A percentile compares a stretch with the other conserved stretches of the same genome.
phyloP scores from a whole-genome alignment of 1,139 yeast genomes.

The Yamadazyma triangularis region DNA sequence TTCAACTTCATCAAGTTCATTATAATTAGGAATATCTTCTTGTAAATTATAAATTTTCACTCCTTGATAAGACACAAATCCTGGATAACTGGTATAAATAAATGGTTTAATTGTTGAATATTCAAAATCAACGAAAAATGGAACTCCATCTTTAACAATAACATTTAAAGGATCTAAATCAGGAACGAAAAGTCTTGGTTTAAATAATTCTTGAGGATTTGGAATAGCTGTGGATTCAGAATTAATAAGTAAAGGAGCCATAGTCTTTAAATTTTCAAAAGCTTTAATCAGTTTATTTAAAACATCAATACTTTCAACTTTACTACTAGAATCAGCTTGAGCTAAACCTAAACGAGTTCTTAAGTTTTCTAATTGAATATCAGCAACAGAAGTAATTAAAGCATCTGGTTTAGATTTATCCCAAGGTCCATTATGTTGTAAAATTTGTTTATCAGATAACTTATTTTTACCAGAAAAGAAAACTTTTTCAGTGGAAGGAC shows the following conservation, averaged over 20 bases:
- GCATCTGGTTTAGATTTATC: slow-evolving; percentile 50
- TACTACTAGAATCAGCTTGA: slow-evolving; percentile 49
- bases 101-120: slow-evolving; percentile 77
- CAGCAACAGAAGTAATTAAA: slow-evolving; percentile 59
- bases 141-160: slow-evolving; percentile 39
- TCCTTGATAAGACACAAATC: slow-evolving; percentile 82
- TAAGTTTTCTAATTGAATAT: slow-evolving; percentile 62
- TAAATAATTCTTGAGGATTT: slow-evolving; percentile 58
- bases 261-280: slow-evolving; percentile 52
- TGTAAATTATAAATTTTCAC: slow-evolving; percentile 73
- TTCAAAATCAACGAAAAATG: slow-evolving; percentile 75
- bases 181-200: slow-evolving; percentile 73
- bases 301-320: slow-evolving; percentile 35
- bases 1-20: slow-evolving; percentile 62
- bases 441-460: slow-evolving; percentile 41
- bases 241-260: slow-evolving; percentile 56
- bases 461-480: slow-evolving; percentile 65
- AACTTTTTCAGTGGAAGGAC: slow-evolving; percentile 79
- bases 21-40: slow-evolving; percentile 71
- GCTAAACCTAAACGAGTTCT: slow-evolving; percentile 50
- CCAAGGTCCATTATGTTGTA: slow-evolving; percentile 74
- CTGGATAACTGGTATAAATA: slow-evolving; percentile 70
- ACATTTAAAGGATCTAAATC: slow-evolving; percentile 92
- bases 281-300: slow-evolving; percentile 50
- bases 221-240: slow-evolving; percentile 45